A percentile compares a stretch with the other conserved stretches of the same genome.
These are phyloP conservation scores for Hansenula sp. DNA, from an alignment of 1,139 yeast species.

Conservation along the genomic window DNA sequence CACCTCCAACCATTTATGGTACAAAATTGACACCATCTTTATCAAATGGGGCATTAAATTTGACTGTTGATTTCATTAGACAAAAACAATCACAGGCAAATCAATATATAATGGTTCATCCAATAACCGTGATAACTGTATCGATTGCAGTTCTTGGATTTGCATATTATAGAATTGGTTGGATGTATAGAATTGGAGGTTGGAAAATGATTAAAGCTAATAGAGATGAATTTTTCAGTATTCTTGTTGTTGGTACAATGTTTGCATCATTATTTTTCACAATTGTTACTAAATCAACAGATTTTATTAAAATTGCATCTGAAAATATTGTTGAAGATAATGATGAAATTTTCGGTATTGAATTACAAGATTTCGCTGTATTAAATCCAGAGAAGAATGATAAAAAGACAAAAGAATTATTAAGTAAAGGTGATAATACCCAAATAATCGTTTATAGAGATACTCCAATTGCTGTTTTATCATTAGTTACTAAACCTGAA, in stretches of 20 bases:
- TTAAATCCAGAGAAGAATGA: constrained; percentile 25
- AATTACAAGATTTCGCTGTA: constrained; percentile 43
- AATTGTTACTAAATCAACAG: constrained; percentile 30
- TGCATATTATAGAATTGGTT: constrained; percentile 29
- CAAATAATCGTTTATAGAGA: constrained; percentile 57
- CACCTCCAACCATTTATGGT: constrained; percentile 45
- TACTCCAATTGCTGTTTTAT: constrained; percentile 61
- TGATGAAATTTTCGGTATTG: constrained; percentile 47
- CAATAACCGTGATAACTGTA: constrained; percentile 28
- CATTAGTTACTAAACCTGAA: constrained; percentile 33
- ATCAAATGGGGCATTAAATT: constrained; percentile 55
- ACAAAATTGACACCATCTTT: constrained; percentile 49
- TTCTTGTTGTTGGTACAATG: constrained; percentile 22
- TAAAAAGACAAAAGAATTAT: constrained; percentile 28
- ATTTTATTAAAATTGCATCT: constrained; percentile 40
- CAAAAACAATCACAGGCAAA: constrained; percentile 53
- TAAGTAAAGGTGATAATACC: constrained; percentile 41
- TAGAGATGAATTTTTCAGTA: constrained; percentile 31
- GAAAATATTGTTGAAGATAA: constrained; percentile 43
- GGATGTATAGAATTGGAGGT: constrained; percentile 25
- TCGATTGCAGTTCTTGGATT: constrained; percentile 23
- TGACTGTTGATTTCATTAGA: constrained; percentile 61
- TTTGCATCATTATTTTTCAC: constrained; percentile 25
- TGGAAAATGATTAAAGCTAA: constrained; percentile 31
- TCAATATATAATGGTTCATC: constrained; percentile 45